Conservation (phyloP, 2,329 filamentous ascomycete genomes). For the Fusarium nodosum region DNA sequence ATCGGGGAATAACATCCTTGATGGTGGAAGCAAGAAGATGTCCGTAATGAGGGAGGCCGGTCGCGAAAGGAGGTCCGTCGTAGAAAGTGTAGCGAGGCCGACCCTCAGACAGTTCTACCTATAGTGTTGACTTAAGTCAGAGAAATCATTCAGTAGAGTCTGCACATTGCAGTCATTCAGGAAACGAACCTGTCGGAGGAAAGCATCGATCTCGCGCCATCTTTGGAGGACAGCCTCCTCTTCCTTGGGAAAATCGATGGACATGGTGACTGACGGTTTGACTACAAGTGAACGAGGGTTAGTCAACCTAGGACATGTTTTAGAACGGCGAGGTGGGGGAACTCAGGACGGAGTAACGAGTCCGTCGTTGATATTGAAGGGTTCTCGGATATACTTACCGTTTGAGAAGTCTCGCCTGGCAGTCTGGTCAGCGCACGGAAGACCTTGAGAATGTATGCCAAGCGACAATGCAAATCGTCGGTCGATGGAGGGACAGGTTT, state of each 20-base stretch:
- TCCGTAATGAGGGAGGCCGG: constrained; percentile 74
- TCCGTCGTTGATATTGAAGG: neutral
- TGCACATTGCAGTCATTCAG: neutral
- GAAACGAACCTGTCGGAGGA: constrained; percentile 78
- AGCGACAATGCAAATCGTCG: constrained; percentile 34
- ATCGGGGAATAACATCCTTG: constrained; percentile 96
- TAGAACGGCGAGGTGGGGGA: neutral
- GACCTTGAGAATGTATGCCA: constrained; percentile 26
- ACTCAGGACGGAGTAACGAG: neutral
- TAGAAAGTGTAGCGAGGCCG: constrained; percentile 94
- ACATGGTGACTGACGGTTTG: constrained; percentile 66
- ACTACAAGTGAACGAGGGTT: constrained; percentile 26
- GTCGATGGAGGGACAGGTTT: constrained; percentile 50
- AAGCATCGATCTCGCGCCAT: constrained; percentile 95
- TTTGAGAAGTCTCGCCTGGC: constrained; percentile 28
- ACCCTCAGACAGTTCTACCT: constrained; percentile 84
- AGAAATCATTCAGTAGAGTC: neutral
- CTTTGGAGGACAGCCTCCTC: constrained; percentile 86
- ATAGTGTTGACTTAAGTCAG: constrained; percentile 19
- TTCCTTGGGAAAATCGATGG: constrained; percentile 92
- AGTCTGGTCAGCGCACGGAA: constrained; percentile 33
- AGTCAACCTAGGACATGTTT: constrained; percentile 19
- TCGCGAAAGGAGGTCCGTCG: constrained; percentile 86
- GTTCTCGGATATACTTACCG: constrained; percentile 28
- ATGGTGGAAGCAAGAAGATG: constrained; percentile 93